Base-by-base conservation (phyloP, 192 early-diverging fungal species). In the Umbelopsis sp. region DNA sequence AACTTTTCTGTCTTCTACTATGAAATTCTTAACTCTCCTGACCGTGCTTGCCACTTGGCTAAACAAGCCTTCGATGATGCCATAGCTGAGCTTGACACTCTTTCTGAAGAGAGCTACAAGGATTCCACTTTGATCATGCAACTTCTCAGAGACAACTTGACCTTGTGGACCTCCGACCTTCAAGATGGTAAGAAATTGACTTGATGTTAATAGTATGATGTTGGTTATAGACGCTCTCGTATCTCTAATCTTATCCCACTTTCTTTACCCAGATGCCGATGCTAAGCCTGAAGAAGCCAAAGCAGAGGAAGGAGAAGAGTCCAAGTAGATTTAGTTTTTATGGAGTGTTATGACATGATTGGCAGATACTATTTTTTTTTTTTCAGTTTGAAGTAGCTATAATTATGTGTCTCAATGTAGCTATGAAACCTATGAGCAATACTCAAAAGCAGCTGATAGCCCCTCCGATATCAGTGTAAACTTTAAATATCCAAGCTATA, bases 1-100 rank as follows among this genome's bases (percentile, higher is more conserved):
- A 97, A 97, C 91, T 97, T 95, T 85, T 98, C 95, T 50, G 95
- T 97, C 26, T 98, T 98, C 86, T 97, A 95, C 89, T 98, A 97
- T 81, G 96, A 98, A 86, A 98, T 98, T 78, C 84, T 93, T 77
- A 97, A 97, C 91, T 95, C 94, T 38, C 97, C 97, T 75, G 95
- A 96, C 85, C 89, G 91, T 77, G 97, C 96, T 76, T 97, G 97
- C 90, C 91, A 96, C 74, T 89, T 97, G 68, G 91, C 91, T 80
- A 96, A 97, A 85, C 91, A 94, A 78, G 95, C 97, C 4, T 97
- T 98, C 81, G 95, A 97, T 76, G 93, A 95, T 69, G 97, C 95
- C 68, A 97, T 98, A 82, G 93, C 94, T 53, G 95, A 97, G 79
- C 87, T 96, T 49, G 96, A 98, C 85, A 94, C 91, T 66, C 83